A percentile compares a stretch with the other conserved stretches of the same genome.
Evolutionary conservation across 75 land plant genomes (phyloP).

Genomic region (Pinus albicaulis): DNA sequence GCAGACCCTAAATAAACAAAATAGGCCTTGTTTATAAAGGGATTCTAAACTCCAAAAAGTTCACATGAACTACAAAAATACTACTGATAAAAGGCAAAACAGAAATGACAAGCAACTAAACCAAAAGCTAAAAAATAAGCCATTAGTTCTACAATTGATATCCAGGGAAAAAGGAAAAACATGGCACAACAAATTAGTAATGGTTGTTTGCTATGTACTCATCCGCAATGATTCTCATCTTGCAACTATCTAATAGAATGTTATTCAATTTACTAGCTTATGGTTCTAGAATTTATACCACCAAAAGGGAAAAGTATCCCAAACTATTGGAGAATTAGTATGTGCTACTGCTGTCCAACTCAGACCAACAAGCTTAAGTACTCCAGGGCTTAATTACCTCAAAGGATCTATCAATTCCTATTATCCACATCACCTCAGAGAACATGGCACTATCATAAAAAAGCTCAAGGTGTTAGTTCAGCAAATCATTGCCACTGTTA

Average conservation of each 20-base stretch:
- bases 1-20: background rate
- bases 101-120: slow-evolving; percentile 3
- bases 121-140: background rate
- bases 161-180: too few species aligned
- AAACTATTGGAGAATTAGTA: background rate
- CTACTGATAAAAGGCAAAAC: background rate
- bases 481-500: too few species aligned
- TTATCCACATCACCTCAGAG: too few species aligned
- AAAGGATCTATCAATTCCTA: too few species aligned
- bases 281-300: background rate
- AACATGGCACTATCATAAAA: too few species aligned
- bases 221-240: background rate
- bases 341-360: background rate
- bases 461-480: too few species aligned
- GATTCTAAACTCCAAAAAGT: background rate
- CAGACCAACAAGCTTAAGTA: too few species aligned
- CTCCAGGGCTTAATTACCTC: too few species aligned
- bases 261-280: background rate
- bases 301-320: background rate
- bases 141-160: background rate
- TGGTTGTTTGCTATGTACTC: background rate
- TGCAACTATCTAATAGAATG: background rate
- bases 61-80: background rate
- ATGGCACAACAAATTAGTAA: background rate
- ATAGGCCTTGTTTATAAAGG: background rate